Conservation (phyloP, 2,329 filamentous ascomycete species). For the Periconia digitata region DNA sequence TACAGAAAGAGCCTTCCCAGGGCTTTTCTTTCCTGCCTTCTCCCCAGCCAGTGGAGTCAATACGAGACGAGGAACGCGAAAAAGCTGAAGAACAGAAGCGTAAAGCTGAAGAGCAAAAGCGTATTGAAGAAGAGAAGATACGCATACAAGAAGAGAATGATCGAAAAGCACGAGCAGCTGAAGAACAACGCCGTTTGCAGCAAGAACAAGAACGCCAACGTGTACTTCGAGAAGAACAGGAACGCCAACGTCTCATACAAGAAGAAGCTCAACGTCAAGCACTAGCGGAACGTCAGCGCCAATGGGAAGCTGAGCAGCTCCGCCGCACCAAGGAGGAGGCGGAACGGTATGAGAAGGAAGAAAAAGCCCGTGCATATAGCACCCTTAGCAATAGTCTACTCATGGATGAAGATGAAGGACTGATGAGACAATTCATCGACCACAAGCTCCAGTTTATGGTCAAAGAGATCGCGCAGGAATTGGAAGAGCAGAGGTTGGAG, state of each 20-base stretch:
- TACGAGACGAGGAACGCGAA: conserved; percentile 13
- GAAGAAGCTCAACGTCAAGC: conserved; percentile 21
- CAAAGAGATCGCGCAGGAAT: conserved; percentile 32
- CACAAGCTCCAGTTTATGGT: conserved; percentile 40
- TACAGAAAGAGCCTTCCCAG: background rate
- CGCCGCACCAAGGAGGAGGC: conserved; percentile 5
- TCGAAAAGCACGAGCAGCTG: conserved; percentile 17
- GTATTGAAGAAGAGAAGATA: conserved; percentile 5
- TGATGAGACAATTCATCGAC: conserved; percentile 50
- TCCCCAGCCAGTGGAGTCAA: conserved; percentile 13
- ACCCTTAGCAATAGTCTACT: conserved; percentile 42
- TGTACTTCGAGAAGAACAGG: conserved; percentile 13
- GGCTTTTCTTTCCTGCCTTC: conserved; percentile 1
- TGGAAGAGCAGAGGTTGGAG: conserved; percentile 39
- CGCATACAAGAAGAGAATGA: conserved; percentile 22
- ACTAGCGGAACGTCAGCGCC: conserved; percentile 2
- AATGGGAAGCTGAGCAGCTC: conserved; percentile 1
- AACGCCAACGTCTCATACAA: conserved; percentile 6
- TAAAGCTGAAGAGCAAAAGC: conserved; percentile 16
- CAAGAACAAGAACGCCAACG: conserved; percentile 15
- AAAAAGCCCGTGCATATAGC: conserved; percentile 26
- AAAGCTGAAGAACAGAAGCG: conserved; percentile 18
- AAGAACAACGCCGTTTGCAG: conserved; percentile 16
- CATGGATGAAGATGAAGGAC: conserved; percentile 41
- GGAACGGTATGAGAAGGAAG: conserved; percentile 7